Evolutionary conservation across 768 basidiomycete species (phyloP), one percentile per base, ranked within the genome.

Genomic region (Suillus plorans): DNA sequence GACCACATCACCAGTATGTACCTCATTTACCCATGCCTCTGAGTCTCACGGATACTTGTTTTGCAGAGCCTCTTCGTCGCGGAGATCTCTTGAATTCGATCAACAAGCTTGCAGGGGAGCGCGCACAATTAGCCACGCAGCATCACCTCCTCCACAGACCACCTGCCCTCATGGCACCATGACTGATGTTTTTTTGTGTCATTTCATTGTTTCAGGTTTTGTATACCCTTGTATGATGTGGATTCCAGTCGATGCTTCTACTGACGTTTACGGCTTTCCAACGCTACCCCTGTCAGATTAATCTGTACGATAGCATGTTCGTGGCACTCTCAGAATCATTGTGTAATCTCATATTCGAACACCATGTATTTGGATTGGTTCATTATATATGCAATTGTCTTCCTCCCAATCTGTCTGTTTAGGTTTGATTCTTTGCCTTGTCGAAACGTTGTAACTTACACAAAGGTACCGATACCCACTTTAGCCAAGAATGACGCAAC

Each of bases 51-150:
- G 61, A 71, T 60, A 41, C 18, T n/a, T 63, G 13, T 59, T 61
- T 16, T 65, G 28, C 67, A 92, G 91, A 94, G 80, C 92, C 92
- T 1, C 73, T 94, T 56, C 85, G 92, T 63, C 86, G 92, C 52
- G 89, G 85, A 7, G 92, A 94, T 71, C 83, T 94, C 8, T 76
- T 92, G 65, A 93, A 93, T 64, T 86, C 91, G 18, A 94, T 94
- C 72, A 89, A 89, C 72, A 90, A 90, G 75, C 85, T 93, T 56
- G 91, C 89, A 16, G 83, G 86, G 64, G 89, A 91, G 73, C 85
- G 87, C 10, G 78, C 74, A n/a, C 73, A 75, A 45, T 65, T 72
- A 44, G 60, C 67, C 42, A 77, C 74, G 60, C 75, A 77, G 53
- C 76, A 69, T 1, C 75, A 72, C 60, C 61, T 76, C 14, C 55